These are phyloP conservation scores for Coprinopsis sp. DNA, from an alignment of 768 basidiomycete genomes.

Conservation along the genomic window DNA sequence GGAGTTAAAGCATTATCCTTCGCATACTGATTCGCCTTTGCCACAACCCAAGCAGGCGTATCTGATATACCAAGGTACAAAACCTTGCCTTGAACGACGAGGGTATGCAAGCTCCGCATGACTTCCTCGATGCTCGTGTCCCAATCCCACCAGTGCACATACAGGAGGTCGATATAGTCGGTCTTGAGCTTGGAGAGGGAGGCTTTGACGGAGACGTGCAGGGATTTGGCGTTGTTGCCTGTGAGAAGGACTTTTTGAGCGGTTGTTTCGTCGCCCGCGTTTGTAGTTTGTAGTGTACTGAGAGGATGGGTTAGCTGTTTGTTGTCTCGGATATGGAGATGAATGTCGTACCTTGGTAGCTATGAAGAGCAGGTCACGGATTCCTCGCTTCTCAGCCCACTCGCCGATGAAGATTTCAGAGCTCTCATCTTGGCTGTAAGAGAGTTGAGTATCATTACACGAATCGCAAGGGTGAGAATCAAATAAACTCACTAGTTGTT, in stretches of 20 bases:
- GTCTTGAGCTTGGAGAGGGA: slow-evolving; percentile 40
- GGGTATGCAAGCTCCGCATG: slow-evolving; percentile 47
- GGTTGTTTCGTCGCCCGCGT: slow-evolving; percentile 15
- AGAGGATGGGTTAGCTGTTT: neutral
- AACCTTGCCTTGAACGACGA: slow-evolving; percentile 48
- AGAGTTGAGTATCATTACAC: neutral
- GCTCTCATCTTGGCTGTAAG: neutral
- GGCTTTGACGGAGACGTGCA: slow-evolving; percentile 32
- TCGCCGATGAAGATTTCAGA: slow-evolving; percentile 36
- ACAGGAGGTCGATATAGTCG: slow-evolving; percentile 30
- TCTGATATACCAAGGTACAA: slow-evolving; percentile 28
- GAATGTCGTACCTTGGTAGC: slow-evolving; percentile 24
- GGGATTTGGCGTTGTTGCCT: slow-evolving; percentile 40
- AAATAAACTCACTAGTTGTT: slow-evolving; percentile 30
- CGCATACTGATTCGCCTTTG: slow-evolving; percentile 15
- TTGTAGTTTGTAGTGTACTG: slow-evolving; percentile 28
- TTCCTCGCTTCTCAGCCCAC: slow-evolving; percentile 34
- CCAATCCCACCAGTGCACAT: slow-evolving; percentile 49
- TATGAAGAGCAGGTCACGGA: slow-evolving; percentile 36
- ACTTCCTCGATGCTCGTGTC: slow-evolving; percentile 48
- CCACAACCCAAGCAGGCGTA: slow-evolving; percentile 12
- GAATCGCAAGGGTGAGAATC: neutral
- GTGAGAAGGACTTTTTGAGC: slow-evolving; percentile 25
- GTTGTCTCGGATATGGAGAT: too few species aligned
- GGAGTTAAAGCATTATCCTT: slow-evolving; percentile 10